Conservation (phyloP, 345 rosid species). For the Hevea brasiliensis region DNA sequence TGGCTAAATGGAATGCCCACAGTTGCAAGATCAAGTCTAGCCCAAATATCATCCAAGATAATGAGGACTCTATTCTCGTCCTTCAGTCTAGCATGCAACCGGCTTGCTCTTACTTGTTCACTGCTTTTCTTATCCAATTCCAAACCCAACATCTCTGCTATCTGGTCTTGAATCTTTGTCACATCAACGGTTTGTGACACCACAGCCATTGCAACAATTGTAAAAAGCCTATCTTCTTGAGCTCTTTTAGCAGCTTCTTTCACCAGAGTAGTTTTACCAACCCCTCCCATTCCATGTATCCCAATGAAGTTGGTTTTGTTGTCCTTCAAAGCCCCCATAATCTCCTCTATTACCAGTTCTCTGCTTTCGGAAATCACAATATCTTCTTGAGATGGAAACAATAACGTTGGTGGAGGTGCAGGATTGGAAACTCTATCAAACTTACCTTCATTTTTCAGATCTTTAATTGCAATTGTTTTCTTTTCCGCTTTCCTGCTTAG, state of each 20-base stretch:
- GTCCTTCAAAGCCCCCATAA: not conserved
- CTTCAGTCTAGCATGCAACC: slow-evolving; percentile 8
- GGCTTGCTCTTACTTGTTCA: slow-evolving; percentile 11
- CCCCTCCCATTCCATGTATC: slow-evolving; percentile 19
- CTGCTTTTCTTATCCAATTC: slow-evolving; percentile 11
- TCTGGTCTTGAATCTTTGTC: slow-evolving; percentile 18
- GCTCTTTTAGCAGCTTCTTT: slow-evolving; percentile 4
- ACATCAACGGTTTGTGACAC: slow-evolving; percentile 10
- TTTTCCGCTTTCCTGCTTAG: not conserved
- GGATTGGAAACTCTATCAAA: not conserved
- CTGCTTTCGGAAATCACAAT: not conserved
- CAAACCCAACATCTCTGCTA: slow-evolving; percentile 12
- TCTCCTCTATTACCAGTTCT: not conserved
- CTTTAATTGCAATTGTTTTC: not conserved
- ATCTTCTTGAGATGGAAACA: not conserved
- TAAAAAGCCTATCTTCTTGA: not conserved
- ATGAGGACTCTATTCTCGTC: slow-evolving; percentile 21
- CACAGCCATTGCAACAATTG: not conserved
- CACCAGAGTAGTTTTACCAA: slow-evolving; percentile 20
- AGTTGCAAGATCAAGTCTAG: slow-evolving; percentile 17
- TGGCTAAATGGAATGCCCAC: slow-evolving; percentile 23
- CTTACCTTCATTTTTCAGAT: not conserved
- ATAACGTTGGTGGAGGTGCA: not conserved
- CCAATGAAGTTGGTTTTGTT: slow-evolving; percentile 1
- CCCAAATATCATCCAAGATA: slow-evolving; percentile 36